Base-by-base conservation (phyloP, 2,329 filamentous ascomycete species). In the Fusarium temperatum region DNA sequence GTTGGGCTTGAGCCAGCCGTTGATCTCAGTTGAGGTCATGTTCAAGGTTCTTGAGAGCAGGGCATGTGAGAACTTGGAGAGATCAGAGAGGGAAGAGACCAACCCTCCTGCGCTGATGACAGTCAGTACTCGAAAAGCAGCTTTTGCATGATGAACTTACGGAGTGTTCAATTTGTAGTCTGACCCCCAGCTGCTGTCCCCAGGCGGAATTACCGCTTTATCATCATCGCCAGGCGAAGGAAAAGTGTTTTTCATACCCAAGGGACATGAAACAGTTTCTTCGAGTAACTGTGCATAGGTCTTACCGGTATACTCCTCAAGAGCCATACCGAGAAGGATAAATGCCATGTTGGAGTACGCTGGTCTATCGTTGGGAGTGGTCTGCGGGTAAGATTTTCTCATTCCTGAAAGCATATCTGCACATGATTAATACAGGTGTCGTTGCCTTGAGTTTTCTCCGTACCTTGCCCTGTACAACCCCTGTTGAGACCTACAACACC, bases 321-420 rank as follows among this genome's bases (percentile, higher is more conserved):
- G 67, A 2, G 80, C 82, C 54, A 83, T 76, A 9, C 78, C 76
- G 35, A 84, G 77, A 12, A 85, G 54, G 20, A 78, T 78, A 63
- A 84, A 86, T 0, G 82, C 82, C 22, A 84, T 71, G 59, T 82
- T 85, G 9, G 84, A 85, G 68, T 86, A 86, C 0, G 81, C 78
- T 0, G 84, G 83, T 6, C 79, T 77, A 8, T 81, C 76, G 60
- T 80, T 77, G 6, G 78, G 77, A 4, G 79, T 47, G 3, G 77
- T 75, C 24, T 83, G 76, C 0, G 81, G 82, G 39, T 81, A 76
- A 17, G 75, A 73, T 4, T 64, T 66, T 24, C 67, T 75, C 74
- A 85, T 78, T 8, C 80, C 81, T 0, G 76, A 15, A 1, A 85
- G 53, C 1, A 82, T 70, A 28, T 82, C 83, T 84, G 30, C 0